phyloP scores from a whole-genome alignment of 2,329 filamentous ascomycete genomes.

The Ophiocordyceps sinensis region DNA sequence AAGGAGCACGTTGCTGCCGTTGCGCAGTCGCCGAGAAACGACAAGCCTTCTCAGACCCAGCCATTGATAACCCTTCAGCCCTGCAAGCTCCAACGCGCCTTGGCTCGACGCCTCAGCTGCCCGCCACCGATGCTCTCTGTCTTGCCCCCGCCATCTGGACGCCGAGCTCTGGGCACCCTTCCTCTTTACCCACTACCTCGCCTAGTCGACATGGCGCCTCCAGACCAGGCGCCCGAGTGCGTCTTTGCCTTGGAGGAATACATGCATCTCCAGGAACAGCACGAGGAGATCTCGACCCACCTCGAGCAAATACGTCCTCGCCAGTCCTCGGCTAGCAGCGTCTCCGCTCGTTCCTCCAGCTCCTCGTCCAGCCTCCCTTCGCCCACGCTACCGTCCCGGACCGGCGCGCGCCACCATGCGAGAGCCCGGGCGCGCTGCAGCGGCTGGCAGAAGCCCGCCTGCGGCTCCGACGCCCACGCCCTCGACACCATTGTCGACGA shows the following conservation, averaged over 20 bases:
- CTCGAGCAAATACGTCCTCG: conserved; percentile 35
- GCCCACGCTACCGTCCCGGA: conserved; percentile 4
- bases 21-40: too few relatives aligned
- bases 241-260: conserved; percentile 39
- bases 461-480: conserved; percentile 9
- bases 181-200: not conserved
- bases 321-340: conserved; percentile 15
- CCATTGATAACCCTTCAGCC: too few relatives aligned
- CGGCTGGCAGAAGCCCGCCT: conserved; percentile 15
- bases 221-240: conserved; percentile 16
- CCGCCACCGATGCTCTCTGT: not conserved
- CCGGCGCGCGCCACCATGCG: conserved; percentile 11
- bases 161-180: not conserved
- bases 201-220: conserved; percentile 14
- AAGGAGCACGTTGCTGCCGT: too few relatives aligned
- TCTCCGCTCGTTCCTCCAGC: conserved; percentile 32
- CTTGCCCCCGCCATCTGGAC: not conserved
- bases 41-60: too few relatives aligned
- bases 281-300: conserved; percentile 35
- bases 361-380: conserved; percentile 34
- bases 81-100: too few relatives aligned
- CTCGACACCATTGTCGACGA: conserved; percentile 31
- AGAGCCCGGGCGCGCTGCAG: conserved; percentile 17
- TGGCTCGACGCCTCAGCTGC: too few relatives aligned
- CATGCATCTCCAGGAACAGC: conserved; percentile 36